Conservation (phyloP, 345 rosid genomes). For the Mangifera indica region DNA sequence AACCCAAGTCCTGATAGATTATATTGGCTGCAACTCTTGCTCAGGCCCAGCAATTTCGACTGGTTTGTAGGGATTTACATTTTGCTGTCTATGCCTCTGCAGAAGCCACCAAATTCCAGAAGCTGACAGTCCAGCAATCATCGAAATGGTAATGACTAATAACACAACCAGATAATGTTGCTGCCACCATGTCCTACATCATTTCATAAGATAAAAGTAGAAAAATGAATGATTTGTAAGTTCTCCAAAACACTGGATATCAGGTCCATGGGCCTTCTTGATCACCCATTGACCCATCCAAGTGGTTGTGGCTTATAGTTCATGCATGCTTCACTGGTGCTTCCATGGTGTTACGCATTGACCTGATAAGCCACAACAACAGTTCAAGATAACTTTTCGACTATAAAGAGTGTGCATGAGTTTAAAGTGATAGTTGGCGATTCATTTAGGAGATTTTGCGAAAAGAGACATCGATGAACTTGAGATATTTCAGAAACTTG, state of each 20-base stretch:
- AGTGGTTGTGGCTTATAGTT: too few species aligned
- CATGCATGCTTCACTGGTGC: too few species aligned
- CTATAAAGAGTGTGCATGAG: not conserved
- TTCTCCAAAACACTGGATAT: not conserved
- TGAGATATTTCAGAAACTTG: not conserved
- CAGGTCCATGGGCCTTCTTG: not conserved
- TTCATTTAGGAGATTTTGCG: not conserved
- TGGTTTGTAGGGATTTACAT: slow-evolving; percentile 48
- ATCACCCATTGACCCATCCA: too few species aligned
- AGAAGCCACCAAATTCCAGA: slow-evolving; percentile 49
- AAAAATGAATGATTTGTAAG: not conserved
- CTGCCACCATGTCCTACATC: slow-evolving; percentile 66
- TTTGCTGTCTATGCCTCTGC: slow-evolving; percentile 44
- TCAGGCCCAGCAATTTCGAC: slow-evolving; percentile 46
- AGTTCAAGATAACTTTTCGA: not conserved
- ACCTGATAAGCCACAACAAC: not conserved
- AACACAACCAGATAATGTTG: slow-evolving; percentile 29
- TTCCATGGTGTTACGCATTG: too few species aligned
- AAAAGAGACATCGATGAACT: not conserved
- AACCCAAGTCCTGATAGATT: slow-evolving; percentile 11
- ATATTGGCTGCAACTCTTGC: slow-evolving; percentile 64
- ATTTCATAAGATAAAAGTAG: slow-evolving; percentile 4
- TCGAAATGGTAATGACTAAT: slow-evolving; percentile 14
- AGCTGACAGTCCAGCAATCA: slow-evolving; percentile 35
- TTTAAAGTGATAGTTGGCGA: too few species aligned